Conservation (phyloP, 129 eudicot genomes). For the Tanacetum coccineum region DNA sequence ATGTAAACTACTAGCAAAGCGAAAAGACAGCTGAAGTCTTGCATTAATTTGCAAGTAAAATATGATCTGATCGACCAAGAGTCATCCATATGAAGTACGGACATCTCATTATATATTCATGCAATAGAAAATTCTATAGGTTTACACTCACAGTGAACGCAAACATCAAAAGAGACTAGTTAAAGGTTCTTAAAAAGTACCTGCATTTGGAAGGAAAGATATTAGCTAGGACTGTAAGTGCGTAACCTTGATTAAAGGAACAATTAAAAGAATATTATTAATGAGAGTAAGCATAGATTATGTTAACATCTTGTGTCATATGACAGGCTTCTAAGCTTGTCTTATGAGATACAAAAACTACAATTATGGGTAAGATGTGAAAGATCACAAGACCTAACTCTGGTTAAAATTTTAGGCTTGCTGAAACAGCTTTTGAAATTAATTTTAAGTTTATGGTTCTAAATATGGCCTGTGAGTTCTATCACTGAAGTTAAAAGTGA, state of each 20-base stretch:
- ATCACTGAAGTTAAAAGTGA: background rate
- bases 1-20: background rate
- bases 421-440: background rate
- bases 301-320: too few species aligned
- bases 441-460: too few species aligned
- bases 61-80: background rate
- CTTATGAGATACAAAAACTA: too few species aligned
- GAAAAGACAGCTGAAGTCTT: background rate
- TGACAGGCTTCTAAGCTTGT: too few species aligned
- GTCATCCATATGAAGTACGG: background rate
- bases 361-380: too few species aligned
- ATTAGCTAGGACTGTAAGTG: conserved; percentile 2
- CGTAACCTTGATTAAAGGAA: background rate
- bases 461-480: too few species aligned
- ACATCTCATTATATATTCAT: conserved; percentile 6
- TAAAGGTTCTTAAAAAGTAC: conserved; percentile 51
- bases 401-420: background rate
- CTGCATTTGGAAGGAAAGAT: conserved; percentile 30
- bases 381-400: too few species aligned
- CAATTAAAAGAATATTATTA: background rate
- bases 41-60: too few species aligned
- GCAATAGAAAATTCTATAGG: conserved; percentile 2
- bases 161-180: conserved; percentile 93
- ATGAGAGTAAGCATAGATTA: background rate
- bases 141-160: conserved; percentile 62